Percentiles rank a stretch among this genome's conserved stretches.
These are phyloP conservation scores for Boeremia exigua DNA, from an alignment of 2,329 filamentous ascomycete species.

Conservation along the genomic window DNA sequence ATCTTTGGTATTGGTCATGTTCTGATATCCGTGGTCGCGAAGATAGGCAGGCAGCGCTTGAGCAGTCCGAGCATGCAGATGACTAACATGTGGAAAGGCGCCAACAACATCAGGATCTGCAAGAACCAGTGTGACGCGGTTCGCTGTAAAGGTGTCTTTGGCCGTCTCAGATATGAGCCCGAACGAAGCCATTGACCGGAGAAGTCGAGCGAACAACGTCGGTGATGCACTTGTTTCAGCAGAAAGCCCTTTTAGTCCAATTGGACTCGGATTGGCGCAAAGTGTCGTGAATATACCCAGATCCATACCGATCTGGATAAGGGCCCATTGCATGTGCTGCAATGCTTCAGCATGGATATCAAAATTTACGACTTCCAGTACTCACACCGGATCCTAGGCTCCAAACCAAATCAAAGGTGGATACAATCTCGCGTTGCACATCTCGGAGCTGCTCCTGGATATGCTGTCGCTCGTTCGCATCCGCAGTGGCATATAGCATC, in stretches of 20 bases:
- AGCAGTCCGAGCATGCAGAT: conserved; percentile 27
- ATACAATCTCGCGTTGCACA: conserved; percentile 33
- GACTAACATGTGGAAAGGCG: conserved; percentile 32
- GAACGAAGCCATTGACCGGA: conserved; percentile 44
- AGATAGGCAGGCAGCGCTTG: conserved; percentile 42
- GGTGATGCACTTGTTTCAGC: conserved; percentile 32
- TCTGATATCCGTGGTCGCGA: conserved; percentile 32
- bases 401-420: conserved; percentile 32
- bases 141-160: conserved; percentile 38
- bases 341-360: not conserved
- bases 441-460: conserved; percentile 36
- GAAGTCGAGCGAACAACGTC: conserved; percentile 38
- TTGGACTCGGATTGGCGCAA: conserved; percentile 8
- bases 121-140: conserved; percentile 35
- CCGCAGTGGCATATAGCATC: conserved; percentile 22
- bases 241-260: conserved; percentile 26
- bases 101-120: conserved; percentile 34
- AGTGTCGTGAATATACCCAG: conserved; percentile 29
- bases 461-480: conserved; percentile 25
- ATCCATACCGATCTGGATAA: conserved; percentile 31
- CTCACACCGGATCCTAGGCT: conserved; percentile 23
- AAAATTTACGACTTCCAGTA: not conserved
- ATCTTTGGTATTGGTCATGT: conserved; percentile 32
- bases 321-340: conserved; percentile 27
- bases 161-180: conserved; percentile 37